Evolutionary conservation across 2,329 filamentous ascomycete genomes (phyloP).

Genomic region (Xylaria multiplex): DNA sequence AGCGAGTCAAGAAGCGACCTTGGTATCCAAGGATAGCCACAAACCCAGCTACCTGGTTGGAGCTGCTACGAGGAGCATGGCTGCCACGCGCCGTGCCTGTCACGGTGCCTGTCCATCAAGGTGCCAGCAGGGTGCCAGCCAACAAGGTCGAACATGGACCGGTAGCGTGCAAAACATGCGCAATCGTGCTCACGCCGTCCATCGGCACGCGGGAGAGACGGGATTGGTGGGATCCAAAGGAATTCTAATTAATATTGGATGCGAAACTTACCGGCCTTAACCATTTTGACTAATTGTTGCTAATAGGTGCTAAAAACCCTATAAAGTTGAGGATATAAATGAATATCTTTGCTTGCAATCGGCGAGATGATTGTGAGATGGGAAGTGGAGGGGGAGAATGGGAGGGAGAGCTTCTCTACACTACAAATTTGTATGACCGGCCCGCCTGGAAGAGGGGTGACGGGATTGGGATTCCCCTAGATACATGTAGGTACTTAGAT

Average conservation of each 20-base stretch:
- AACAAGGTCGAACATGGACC: conserved; percentile 50
- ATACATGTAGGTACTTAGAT: neutral
- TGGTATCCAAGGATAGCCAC: conserved; percentile 29
- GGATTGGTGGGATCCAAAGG: conserved; percentile 41
- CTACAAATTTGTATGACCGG: conserved; percentile 39
- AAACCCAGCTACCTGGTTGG: conserved; percentile 25
- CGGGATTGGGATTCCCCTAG: conserved; percentile 9
- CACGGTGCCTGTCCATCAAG: conserved; percentile 40
- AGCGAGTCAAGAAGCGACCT: conserved; percentile 32
- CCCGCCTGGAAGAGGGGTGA: conserved; percentile 30
- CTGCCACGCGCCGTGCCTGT: conserved; percentile 38
- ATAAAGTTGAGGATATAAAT: conserved; percentile 29
- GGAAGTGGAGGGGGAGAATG: conserved; percentile 26
- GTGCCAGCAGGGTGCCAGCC: conserved; percentile 29
- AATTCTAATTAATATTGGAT: conserved; percentile 41
- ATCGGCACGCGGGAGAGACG: conserved; percentile 39
- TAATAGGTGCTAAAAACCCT: conserved; percentile 44
- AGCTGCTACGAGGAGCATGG: conserved; percentile 25
- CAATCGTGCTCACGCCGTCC: conserved; percentile 63
- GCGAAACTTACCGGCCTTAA: conserved; percentile 75
- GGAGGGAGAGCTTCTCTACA: conserved; percentile 28
- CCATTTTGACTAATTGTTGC: conserved; percentile 80
- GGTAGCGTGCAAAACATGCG: conserved; percentile 62
- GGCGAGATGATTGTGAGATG: conserved; percentile 31
- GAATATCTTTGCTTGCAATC: conserved; percentile 30